A percentile compares a stretch with the other conserved stretches of the same genome.
Evolutionary conservation across 331 rosid genomes (phyloP).

Genomic region (Pyracantha coccinea): DNA sequence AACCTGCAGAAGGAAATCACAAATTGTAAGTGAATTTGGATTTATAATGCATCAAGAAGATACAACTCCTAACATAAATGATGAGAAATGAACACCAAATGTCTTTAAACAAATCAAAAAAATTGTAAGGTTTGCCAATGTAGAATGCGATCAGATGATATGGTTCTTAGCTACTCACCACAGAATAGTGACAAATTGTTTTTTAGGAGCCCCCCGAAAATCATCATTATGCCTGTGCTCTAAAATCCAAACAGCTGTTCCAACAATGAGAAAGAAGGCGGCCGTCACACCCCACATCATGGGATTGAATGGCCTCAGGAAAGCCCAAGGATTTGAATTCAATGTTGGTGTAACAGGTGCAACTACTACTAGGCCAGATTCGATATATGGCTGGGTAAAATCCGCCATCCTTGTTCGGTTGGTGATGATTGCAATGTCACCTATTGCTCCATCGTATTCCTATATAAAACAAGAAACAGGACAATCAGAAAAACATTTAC

Average conservation of each 20-base stretch:
- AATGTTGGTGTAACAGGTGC: constrained; percentile 34
- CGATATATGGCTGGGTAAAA: constrained; percentile 77
- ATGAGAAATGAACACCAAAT: background rate
- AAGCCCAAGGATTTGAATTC: constrained; percentile 65
- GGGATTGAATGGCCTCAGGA: constrained; percentile 58
- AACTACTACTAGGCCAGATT: constrained; percentile 81
- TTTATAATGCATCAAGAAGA: background rate
- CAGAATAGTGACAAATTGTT: constrained; percentile 51
- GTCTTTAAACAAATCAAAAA: no score
- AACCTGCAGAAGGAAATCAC: constrained; percentile 50
- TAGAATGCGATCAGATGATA: background rate
- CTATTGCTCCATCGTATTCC: constrained; percentile 71
- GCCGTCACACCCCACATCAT: constrained; percentile 68
- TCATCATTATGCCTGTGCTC: constrained; percentile 84
- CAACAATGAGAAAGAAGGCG: constrained; percentile 48
- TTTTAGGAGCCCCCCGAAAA: constrained; percentile 77
- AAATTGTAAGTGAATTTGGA: background rate
- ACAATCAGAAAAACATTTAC: constrained; percentile 14
- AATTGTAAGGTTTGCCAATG: no score
- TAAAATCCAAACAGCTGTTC: constrained; percentile 75
- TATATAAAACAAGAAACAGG: constrained; percentile 19
- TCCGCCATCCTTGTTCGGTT: constrained; percentile 67
- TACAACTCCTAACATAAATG: background rate
- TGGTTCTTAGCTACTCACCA: constrained; percentile 41
- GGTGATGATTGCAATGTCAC: constrained; percentile 74